phyloP scores from a whole-genome alignment of 2,329 filamentous ascomycete species.

The Alternaria sp. region DNA sequence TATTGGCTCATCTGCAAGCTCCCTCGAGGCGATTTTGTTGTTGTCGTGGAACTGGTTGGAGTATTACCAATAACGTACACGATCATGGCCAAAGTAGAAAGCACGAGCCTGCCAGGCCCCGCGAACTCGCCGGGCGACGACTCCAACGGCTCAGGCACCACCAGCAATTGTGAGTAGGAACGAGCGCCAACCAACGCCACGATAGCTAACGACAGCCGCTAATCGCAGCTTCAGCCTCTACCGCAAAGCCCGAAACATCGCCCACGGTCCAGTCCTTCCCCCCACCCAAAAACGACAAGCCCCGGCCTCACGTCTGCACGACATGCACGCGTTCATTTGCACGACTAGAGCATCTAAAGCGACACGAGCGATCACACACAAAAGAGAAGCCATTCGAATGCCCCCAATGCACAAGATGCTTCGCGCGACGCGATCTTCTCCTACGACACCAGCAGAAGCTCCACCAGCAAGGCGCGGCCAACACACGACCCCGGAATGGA shows the following conservation, averaged over 20 bases:
- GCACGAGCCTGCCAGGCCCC: constrained; percentile 37
- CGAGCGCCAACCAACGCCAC: background rate
- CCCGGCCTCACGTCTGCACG: constrained; percentile 89
- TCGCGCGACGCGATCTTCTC: constrained; percentile 90
- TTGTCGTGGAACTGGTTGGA: constrained; percentile 19
- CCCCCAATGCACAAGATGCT: constrained; percentile 91
- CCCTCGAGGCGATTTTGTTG: constrained; percentile 19
- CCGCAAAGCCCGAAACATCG: constrained; percentile 42
- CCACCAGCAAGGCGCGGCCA: constrained; percentile 90
- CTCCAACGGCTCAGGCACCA: constrained; percentile 39
- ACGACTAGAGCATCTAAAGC: constrained; percentile 93
- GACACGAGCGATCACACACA: constrained; percentile 96
- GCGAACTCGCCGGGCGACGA: constrained; percentile 41
- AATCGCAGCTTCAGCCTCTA: constrained; percentile 43
- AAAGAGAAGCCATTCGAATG: constrained; percentile 99
- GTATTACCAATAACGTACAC: constrained; percentile 24
- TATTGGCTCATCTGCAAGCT: constrained; percentile 8
- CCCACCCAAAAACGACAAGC: constrained; percentile 96
- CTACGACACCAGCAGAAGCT: constrained; percentile 98
- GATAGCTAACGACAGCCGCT: constrained; percentile 28
- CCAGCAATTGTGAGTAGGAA: constrained; percentile 45
- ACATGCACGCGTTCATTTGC: constrained; percentile 95
- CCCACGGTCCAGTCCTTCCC: constrained; percentile 63
- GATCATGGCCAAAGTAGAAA: constrained; percentile 39
- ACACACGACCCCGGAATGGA: constrained; percentile 80